These are phyloP conservation scores for Fusarium palustre DNA, from an alignment of 2,329 filamentous ascomycete genomes.

Conservation along the genomic window DNA sequence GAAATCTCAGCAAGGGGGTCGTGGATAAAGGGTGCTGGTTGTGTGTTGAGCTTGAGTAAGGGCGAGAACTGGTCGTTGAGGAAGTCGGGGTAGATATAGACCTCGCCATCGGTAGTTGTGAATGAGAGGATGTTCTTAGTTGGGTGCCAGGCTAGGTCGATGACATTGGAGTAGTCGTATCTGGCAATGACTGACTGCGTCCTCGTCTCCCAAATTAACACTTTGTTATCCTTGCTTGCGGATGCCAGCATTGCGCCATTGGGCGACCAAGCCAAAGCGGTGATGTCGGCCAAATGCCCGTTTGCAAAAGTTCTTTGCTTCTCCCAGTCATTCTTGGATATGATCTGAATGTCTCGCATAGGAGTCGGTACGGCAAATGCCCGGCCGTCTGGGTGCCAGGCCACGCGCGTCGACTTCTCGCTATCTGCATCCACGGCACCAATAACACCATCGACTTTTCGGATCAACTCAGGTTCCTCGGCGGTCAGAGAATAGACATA, in stretches of 20 bases:
- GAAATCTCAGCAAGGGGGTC: conserved; percentile 79
- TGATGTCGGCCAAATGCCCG: conserved; percentile 86
- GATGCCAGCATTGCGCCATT: conserved; percentile 89
- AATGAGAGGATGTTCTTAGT: conserved; percentile 90
- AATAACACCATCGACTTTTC: conserved; percentile 88
- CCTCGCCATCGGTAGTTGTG: conserved; percentile 90
- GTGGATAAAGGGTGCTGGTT: conserved; percentile 87
- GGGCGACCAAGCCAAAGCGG: conserved; percentile 90
- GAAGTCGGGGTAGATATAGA: conserved; percentile 87
- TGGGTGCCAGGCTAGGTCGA: conserved; percentile 92
- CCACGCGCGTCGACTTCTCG: conserved; percentile 78
- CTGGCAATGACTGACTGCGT: conserved; percentile 84
- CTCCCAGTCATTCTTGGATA: conserved; percentile 92
- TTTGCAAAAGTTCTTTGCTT: conserved; percentile 82
- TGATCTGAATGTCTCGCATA: conserved; percentile 83
- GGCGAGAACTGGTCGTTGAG: conserved; percentile 68
- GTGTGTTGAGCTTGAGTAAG: conserved; percentile 68
- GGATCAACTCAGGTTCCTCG: conserved; percentile 83
- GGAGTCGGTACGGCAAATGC: conserved; percentile 89
- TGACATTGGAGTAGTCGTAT: conserved; percentile 84
- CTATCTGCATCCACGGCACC: conserved; percentile 78
- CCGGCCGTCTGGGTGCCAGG: conserved; percentile 95
- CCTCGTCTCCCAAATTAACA: conserved; percentile 89
- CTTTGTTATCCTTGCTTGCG: conserved; percentile 74
- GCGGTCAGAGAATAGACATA: conserved; percentile 89